phyloP scores from a whole-genome alignment of 1,284 basidiomycete species.

The Abortiporus biennis region DNA sequence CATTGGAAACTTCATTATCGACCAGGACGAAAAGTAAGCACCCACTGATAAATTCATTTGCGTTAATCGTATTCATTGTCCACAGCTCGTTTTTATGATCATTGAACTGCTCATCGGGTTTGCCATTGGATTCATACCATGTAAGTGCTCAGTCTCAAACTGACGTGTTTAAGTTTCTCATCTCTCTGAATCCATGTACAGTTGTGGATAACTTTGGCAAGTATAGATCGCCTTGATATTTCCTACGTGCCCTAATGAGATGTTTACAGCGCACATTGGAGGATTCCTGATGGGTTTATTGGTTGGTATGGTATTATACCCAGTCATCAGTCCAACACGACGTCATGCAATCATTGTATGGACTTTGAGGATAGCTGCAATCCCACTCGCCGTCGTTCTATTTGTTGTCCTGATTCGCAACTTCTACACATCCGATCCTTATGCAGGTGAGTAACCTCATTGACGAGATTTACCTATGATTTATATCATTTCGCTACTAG shows the following conservation, averaged over 20 bases:
- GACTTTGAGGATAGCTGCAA: slow-evolving; percentile 65
- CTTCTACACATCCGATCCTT: slow-evolving; percentile 85
- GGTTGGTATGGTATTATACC: slow-evolving; percentile 78
- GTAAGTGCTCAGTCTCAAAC: slow-evolving; percentile 36
- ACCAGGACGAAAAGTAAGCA: slow-evolving; percentile 66
- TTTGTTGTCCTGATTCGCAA: slow-evolving; percentile 83
- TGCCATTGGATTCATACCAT: slow-evolving; percentile 81
- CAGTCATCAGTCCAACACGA: slow-evolving; percentile 77
- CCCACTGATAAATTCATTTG: neutral
- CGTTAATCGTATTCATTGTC: neutral
- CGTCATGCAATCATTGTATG: slow-evolving; percentile 74
- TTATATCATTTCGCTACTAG: slow-evolving; percentile 27
- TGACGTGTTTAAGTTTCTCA: neutral
- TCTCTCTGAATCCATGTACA: slow-evolving; percentile 21
- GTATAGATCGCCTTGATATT: slow-evolving; percentile 13
- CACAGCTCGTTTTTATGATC: slow-evolving; percentile 71
- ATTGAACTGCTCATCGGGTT: slow-evolving; percentile 83
- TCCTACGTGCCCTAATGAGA: slow-evolving; percentile 7
- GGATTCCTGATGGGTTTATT: slow-evolving; percentile 84
- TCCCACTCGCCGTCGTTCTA: slow-evolving; percentile 72
- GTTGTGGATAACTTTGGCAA: slow-evolving; percentile 77
- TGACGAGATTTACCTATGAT: neutral
- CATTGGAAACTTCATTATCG: slow-evolving; percentile 89
- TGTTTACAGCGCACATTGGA: slow-evolving; percentile 59
- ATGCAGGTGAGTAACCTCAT: slow-evolving; percentile 48